Evolutionary conservation across 148 eudicot species (phyloP).

Genomic region (Rhododendron molle): DNA sequence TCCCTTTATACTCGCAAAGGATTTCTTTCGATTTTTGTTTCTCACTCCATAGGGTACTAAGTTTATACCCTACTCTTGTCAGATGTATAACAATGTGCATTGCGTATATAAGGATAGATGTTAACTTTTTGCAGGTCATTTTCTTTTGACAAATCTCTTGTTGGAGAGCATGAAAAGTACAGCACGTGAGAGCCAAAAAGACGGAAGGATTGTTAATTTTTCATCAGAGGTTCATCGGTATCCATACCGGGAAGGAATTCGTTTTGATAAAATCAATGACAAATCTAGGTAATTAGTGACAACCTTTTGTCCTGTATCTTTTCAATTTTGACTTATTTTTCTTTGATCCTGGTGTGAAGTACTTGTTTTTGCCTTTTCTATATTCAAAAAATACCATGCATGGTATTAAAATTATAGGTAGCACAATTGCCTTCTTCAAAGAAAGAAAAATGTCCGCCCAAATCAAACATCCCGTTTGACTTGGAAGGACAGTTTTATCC

Average conservation of each 20-base stretch:
- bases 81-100: background rate
- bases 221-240: constrained; percentile 64
- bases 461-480: background rate
- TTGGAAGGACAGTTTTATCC: background rate
- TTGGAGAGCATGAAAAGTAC: constrained; percentile 78
- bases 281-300: constrained; percentile 39
- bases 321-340: background rate
- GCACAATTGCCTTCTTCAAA: background rate
- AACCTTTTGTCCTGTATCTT: background rate
- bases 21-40: background rate
- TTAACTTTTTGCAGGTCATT: constrained; percentile 49
- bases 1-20: background rate
- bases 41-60: background rate
- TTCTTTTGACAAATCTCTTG: constrained; percentile 77
- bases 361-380: background rate
- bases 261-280: constrained; percentile 73
- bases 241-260: constrained; percentile 47
- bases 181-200: constrained; percentile 45
- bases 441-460: background rate
- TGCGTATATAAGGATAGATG: background rate
- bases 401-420: background rate
- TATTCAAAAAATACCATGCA: background rate
- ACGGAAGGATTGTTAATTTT: constrained; percentile 83
- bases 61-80: background rate
- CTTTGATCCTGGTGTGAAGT: background rate